Conservation (phyloP, 2,329 filamentous ascomycete genomes). For the Hirsutella rhossiliensis region DNA sequence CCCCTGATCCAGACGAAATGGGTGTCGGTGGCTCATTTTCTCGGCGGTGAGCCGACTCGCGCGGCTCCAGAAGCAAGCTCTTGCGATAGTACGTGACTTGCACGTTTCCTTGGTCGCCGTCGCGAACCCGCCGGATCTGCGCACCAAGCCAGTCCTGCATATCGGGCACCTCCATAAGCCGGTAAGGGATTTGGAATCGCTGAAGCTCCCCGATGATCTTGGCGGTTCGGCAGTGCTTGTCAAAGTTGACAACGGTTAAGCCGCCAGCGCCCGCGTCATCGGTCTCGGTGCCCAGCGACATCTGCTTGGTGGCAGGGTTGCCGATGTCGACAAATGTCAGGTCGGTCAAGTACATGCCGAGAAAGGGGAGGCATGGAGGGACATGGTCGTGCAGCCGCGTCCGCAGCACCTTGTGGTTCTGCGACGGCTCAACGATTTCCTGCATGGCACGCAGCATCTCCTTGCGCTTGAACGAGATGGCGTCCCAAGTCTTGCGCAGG, state of each 20-base stretch:
- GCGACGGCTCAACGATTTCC: slow-evolving; percentile 74
- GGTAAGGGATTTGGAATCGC: slow-evolving; percentile 89
- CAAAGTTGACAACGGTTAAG: slow-evolving; percentile 86
- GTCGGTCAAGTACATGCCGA: slow-evolving; percentile 94
- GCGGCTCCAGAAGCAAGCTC: slow-evolving; percentile 72
- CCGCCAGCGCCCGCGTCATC: slow-evolving; percentile 52
- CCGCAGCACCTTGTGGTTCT: slow-evolving; percentile 82
- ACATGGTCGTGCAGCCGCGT: slow-evolving; percentile 74
- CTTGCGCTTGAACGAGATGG: slow-evolving; percentile 73
- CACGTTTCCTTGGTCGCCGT: slow-evolving; percentile 40
- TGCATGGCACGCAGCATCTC: slow-evolving; percentile 67
- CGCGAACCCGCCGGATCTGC: slow-evolving; percentile 67
- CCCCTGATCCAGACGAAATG: slow-evolving; percentile 14
- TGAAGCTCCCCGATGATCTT: slow-evolving; percentile 94
- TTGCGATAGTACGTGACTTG: slow-evolving; percentile 63
- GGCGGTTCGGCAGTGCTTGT: slow-evolving; percentile 89
- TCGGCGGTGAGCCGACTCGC: slow-evolving; percentile 33
- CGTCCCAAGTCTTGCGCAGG: slow-evolving; percentile 83
- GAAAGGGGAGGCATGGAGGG: slow-evolving; percentile 85
- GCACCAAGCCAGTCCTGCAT: slow-evolving; percentile 87
- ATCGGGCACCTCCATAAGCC: slow-evolving; percentile 69
- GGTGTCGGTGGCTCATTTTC: slow-evolving; percentile 20
- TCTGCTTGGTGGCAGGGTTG: slow-evolving; percentile 73
- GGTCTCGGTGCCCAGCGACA: slow-evolving; percentile 35
- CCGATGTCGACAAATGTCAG: slow-evolving; percentile 93